These are phyloP conservation scores for Yueomyces sinensis DNA, from an alignment of 805 yeast species.

Conservation along the genomic window DNA sequence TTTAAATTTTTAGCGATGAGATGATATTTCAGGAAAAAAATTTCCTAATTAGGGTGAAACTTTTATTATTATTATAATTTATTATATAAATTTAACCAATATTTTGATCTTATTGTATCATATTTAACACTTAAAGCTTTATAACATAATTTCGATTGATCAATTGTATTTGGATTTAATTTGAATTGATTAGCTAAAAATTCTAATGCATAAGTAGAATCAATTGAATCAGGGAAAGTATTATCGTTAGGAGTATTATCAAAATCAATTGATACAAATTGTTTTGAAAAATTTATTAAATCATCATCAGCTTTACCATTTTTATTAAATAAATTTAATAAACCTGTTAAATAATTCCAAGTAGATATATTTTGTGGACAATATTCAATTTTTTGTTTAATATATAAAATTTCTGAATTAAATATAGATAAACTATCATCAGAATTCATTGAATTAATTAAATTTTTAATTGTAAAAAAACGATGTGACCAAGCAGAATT, in stretches of 20 bases:
- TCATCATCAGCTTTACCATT: constrained; percentile 20
- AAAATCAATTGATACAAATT: constrained; percentile 15
- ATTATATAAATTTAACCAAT: constrained; percentile 42
- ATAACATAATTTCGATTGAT: constrained; percentile 33
- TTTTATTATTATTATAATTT: constrained; percentile 1
- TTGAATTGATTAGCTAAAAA: constrained; percentile 39
- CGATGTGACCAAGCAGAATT: constrained; percentile 93
- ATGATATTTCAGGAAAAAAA: no score
- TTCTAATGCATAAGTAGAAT: constrained; percentile 54
- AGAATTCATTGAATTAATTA: constrained; percentile 5
- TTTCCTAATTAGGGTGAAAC: no score
- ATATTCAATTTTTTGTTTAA: constrained; percentile 32
- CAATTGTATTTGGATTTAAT: constrained; percentile 16
- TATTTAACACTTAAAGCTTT: constrained; percentile 35
- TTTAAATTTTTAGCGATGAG: no score
- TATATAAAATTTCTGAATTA: constrained; percentile 40
- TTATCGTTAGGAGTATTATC: constrained; percentile 5
- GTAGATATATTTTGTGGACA: constrained; percentile 76
- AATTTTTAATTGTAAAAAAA: constrained; percentile 36
- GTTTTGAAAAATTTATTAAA: constrained; percentile 32
- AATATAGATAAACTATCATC: constrained; percentile 9
- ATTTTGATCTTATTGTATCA: constrained; percentile 50
- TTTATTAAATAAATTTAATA: constrained; percentile 25
- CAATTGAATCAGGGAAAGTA: constrained; percentile 18
- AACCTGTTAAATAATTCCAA: constrained; percentile 73